Conservation (phyloP, 768 basidiomycete species). For the Tylopilus cervinicoccineus region DNA sequence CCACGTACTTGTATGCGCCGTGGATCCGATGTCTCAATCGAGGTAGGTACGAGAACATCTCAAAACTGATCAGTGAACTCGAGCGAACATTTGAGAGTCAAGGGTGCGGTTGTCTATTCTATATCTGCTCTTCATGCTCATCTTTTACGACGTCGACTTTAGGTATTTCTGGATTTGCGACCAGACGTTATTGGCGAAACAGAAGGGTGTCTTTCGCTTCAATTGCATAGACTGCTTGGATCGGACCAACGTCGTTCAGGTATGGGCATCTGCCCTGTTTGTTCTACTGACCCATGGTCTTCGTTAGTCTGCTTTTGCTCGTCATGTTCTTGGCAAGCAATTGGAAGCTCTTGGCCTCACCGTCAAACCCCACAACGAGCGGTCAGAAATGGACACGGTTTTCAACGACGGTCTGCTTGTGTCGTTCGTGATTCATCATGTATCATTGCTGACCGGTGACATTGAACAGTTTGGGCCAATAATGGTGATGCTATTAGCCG, state of each 20-base stretch:
- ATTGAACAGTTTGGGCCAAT: constrained; percentile 83
- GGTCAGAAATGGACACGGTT: constrained; percentile 61
- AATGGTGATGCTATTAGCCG: constrained; percentile 95
- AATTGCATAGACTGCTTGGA: constrained; percentile 98
- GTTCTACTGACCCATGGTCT: constrained; percentile 4
- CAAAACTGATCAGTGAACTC: constrained; percentile 66
- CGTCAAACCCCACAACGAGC: constrained; percentile 48
- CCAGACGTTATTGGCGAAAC: constrained; percentile 64
- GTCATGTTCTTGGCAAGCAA: constrained; percentile 74
- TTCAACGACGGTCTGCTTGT: constrained; percentile 78
- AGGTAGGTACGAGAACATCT: constrained; percentile 83
- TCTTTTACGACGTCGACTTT: background rate
- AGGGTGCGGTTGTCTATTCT: constrained; percentile 46
- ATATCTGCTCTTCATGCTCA: background rate
- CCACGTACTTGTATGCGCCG: background rate
- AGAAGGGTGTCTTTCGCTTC: constrained; percentile 83
- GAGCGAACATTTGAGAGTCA: constrained; percentile 74
- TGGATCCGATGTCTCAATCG: constrained; percentile 1
- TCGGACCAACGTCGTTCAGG: constrained; percentile 92
- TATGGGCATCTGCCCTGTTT: constrained; percentile 24
- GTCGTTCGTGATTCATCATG: background rate
- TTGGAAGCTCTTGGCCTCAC: constrained; percentile 69
- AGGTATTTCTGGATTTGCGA: constrained; percentile 85
- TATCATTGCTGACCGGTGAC: background rate
- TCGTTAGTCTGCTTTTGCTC: constrained; percentile 82